Conservation (phyloP, 2,329 filamentous ascomycete species). For the Penicillium sp. region DNA sequence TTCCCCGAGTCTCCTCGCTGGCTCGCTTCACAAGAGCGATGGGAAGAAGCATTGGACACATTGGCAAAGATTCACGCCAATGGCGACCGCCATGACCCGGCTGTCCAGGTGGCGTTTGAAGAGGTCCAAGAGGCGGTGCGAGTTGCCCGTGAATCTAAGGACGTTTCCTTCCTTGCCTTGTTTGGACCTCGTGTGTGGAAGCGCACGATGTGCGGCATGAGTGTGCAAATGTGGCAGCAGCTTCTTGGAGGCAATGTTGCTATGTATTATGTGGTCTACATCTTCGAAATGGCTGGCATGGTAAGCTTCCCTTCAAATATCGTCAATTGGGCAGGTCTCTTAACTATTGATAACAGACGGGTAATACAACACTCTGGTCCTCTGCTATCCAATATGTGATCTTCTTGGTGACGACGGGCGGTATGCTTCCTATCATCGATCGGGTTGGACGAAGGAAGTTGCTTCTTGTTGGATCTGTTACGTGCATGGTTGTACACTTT, state of each 20-base stretch:
- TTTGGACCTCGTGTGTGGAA: constrained; percentile 50
- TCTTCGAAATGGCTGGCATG: constrained; percentile 58
- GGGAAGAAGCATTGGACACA: constrained; percentile 50
- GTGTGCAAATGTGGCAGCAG: constrained; percentile 57
- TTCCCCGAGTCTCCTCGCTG: constrained; percentile 60
- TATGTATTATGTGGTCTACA: constrained; percentile 59
- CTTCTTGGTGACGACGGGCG: constrained; percentile 52
- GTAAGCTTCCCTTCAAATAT: constrained; percentile 16
- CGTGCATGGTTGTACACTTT: constrained; percentile 51
- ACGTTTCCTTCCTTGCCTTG: constrained; percentile 39
- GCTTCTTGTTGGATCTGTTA: constrained; percentile 46
- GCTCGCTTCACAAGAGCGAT: constrained; percentile 58
- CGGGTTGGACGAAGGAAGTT: constrained; percentile 49
- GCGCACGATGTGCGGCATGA: constrained; percentile 51
- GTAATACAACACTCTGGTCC: constrained; percentile 47
- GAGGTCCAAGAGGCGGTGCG: constrained; percentile 36
- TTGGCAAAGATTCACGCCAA: constrained; percentile 57
- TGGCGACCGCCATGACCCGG: constrained; percentile 52
- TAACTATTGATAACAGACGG: constrained; percentile 25
- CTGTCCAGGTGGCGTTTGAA: constrained; percentile 53
- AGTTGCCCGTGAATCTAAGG: constrained; percentile 31
- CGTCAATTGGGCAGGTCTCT: too few relatives aligned
- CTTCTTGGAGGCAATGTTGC: constrained; percentile 57
- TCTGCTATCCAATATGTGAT: constrained; percentile 57
- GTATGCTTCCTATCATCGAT: constrained; percentile 51